These are phyloP conservation scores for Geotrichum reessii DNA, from an alignment of 1,139 yeast species.

Conservation along the genomic window DNA sequence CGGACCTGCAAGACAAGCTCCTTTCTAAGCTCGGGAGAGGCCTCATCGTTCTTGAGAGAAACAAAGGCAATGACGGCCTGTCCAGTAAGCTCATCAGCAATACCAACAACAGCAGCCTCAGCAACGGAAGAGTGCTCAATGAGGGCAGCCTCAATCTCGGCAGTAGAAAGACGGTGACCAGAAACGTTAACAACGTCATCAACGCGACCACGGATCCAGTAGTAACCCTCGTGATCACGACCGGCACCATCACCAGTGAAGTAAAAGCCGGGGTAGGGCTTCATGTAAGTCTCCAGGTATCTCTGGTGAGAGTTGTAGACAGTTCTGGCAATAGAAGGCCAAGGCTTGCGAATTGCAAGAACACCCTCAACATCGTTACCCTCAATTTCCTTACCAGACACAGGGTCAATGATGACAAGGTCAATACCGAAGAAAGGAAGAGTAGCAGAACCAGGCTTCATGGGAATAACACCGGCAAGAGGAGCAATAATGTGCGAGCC, in stretches of 20 bases:
- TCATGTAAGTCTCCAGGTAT: conserved; percentile 87
- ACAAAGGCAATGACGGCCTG: conserved; percentile 96
- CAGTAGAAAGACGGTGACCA: conserved; percentile 95
- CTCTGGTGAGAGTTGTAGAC: conserved; percentile 88
- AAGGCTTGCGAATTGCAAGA: conserved; percentile 75
- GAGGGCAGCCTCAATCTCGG: conserved; percentile 93
- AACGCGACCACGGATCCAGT: conserved; percentile 98
- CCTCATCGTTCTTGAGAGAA: conserved; percentile 60
- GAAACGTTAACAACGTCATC: conserved; percentile 97
- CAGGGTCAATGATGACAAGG: conserved; percentile 88
- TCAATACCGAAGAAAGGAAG: conserved; percentile 94
- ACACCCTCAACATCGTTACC: conserved; percentile 97
- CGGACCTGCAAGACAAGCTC: conserved; percentile 83
- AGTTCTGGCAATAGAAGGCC: conserved; percentile 99
- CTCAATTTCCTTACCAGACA: conserved; percentile 69
- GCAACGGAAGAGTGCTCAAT: conserved; percentile 74
- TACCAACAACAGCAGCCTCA: conserved; percentile 94
- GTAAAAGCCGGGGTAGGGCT: conserved; percentile 93
- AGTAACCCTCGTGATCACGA: conserved; percentile 93
- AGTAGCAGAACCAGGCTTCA: conserved; percentile 96
- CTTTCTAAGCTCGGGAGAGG: conserved; percentile 62
- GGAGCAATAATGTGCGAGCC: conserved; percentile 97
- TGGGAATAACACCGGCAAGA: conserved; percentile 87
- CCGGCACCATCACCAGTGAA: conserved; percentile 99
- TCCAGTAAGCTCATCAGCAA: conserved; percentile 91